A percentile compares a stretch with the other conserved stretches of the same genome.
phyloP scores from a whole-genome alignment of 495 filamentous ascomycete species.

The Tuber borchii region DNA sequence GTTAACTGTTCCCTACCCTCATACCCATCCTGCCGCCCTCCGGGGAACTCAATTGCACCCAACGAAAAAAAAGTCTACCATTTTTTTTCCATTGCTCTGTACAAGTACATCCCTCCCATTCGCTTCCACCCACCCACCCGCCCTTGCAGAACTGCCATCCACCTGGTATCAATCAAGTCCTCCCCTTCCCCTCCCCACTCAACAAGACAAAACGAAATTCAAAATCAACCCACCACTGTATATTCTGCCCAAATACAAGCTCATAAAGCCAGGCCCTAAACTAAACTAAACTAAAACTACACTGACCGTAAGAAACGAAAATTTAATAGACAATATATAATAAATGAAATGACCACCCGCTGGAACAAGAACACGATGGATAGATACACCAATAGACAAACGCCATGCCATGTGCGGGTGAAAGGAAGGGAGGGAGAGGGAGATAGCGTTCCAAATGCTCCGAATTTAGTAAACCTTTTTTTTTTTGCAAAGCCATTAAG shows the following conservation, averaged over 20 bases:
- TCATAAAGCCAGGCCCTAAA: not conserved
- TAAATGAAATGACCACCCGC: not conserved
- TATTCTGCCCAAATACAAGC: not conserved
- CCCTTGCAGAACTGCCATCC: not conserved
- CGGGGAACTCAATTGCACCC: not conserved
- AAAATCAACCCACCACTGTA: not conserved
- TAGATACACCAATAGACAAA: not conserved
- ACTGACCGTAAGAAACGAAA: not conserved
- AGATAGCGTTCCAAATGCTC: not conserved
- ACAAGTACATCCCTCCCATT: not conserved
- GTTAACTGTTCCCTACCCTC: too few relatives aligned
- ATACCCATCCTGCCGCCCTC: too few relatives aligned
- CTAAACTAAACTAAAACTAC: not conserved
- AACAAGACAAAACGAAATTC: not conserved
- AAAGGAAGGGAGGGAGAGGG: not conserved
- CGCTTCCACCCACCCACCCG: not conserved
- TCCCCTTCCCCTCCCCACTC: not conserved
- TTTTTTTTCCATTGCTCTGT: not conserved
- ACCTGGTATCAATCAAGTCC: not conserved
- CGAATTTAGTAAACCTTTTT: not conserved
- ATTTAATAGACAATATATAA: not conserved
- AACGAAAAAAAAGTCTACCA: not conserved
- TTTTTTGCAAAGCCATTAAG: not conserved
- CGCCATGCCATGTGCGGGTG: not conserved
- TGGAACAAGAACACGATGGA: not conserved